phyloP scores from a whole-genome alignment of 345 rosid species.

The Aquilaria sinensis region DNA sequence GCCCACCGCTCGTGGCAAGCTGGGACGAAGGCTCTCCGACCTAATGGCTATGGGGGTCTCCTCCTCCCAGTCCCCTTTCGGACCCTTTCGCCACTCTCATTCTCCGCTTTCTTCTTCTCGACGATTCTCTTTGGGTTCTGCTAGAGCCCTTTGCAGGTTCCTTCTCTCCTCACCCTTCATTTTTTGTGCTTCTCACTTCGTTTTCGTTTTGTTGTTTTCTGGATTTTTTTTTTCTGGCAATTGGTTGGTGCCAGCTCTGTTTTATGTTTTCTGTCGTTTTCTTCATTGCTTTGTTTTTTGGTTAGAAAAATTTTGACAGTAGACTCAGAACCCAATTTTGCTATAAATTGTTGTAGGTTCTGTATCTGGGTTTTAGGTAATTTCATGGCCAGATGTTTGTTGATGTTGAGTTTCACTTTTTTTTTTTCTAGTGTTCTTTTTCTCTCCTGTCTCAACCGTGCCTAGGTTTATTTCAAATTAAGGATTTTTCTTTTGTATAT shows the following conservation, averaged over 20 bases:
- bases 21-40: constrained; percentile 38
- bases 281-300: too few relatives aligned
- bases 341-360: not conserved
- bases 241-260: not conserved
- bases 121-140: constrained; percentile 14
- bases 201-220: not conserved
- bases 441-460: not conserved
- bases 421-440: not conserved
- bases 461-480: not conserved
- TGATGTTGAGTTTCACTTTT: not conserved
- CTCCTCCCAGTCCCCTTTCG: constrained; percentile 27
- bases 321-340: not conserved
- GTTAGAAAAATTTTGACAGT: too few relatives aligned
- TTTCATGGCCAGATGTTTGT: not conserved
- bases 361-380: not conserved
- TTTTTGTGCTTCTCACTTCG: not conserved
- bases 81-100: constrained; percentile 30
- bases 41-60: constrained; percentile 60
- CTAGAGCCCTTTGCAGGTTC: constrained; percentile 33
- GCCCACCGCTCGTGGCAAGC: constrained; percentile 26
- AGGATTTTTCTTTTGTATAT: not conserved
- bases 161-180: not conserved
- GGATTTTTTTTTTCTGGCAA: not conserved
- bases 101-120: constrained; percentile 15
- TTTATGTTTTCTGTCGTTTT: not conserved